These are phyloP conservation scores for Artemisia tridentata DNA, from an alignment of 129 eudicot species.

Conservation along the genomic window DNA sequence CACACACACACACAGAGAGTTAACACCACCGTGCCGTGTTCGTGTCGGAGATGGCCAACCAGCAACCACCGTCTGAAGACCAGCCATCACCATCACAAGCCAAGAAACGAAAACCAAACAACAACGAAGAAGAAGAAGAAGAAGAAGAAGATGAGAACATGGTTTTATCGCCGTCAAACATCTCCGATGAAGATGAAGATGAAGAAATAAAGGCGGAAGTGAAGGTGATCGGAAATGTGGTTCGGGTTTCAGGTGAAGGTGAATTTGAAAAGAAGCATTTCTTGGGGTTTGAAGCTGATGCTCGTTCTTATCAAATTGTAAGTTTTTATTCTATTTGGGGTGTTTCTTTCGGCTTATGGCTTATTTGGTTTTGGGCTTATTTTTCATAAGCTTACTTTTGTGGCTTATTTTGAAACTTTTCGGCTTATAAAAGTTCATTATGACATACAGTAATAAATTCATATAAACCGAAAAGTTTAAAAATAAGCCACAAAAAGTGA, in stretches of 20 bases:
- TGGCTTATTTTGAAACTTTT: too few species aligned
- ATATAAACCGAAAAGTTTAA: too few species aligned
- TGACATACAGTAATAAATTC: too few species aligned
- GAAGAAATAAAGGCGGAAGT: background rate
- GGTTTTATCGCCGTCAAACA: background rate
- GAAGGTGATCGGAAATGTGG: slow-evolving; percentile 24
- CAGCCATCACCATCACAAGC: too few species aligned
- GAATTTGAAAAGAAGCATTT: slow-evolving; percentile 16
- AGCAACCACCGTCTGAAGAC: too few species aligned
- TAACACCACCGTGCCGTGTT: too few species aligned
- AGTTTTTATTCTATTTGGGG: background rate
- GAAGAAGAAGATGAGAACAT: background rate
- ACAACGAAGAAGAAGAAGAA: background rate
- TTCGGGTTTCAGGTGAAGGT: slow-evolving; percentile 27
- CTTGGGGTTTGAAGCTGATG: slow-evolving; percentile 26
- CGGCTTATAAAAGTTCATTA: too few species aligned
- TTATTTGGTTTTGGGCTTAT: too few species aligned
- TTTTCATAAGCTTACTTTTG: too few species aligned
- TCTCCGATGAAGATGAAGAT: slow-evolving; percentile 2
- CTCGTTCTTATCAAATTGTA: slow-evolving; percentile 19
- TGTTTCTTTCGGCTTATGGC: background rate
- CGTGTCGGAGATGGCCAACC: too few species aligned
- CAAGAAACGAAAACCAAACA: background rate
- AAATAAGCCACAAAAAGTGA: too few species aligned
- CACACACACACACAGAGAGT: too few species aligned